phyloP scores from a whole-genome alignment of 148 eudicot genomes.

The Cornus suecica region DNA sequence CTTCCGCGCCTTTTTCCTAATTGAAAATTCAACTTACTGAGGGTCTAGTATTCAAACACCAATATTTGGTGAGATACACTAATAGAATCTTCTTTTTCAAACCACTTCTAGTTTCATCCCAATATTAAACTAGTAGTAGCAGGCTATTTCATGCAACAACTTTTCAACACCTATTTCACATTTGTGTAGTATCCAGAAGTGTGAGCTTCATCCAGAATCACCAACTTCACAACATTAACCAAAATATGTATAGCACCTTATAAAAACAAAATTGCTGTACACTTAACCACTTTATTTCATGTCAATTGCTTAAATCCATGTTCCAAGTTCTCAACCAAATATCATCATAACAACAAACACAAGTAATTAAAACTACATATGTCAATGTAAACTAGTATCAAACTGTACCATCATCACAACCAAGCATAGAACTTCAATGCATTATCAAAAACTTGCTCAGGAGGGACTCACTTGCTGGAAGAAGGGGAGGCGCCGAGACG shows the following conservation, averaged over 20 bases:
- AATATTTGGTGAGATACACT: background rate
- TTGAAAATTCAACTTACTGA: background rate
- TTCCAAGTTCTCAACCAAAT: background rate
- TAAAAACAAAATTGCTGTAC: background rate
- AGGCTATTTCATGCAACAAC: background rate
- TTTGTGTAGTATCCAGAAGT: background rate
- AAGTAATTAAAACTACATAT: background rate
- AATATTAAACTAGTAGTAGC: background rate
- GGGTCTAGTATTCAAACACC: background rate
- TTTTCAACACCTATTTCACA: background rate
- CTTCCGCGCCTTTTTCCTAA: background rate
- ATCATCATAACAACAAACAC: background rate
- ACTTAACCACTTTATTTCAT: background rate
- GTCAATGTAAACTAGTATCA: background rate
- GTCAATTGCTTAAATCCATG: background rate
- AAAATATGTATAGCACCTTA: background rate
- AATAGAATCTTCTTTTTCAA: background rate
- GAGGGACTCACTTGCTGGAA: conserved; percentile 60
- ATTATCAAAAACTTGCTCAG: conserved; percentile 5
- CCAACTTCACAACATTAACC: background rate
- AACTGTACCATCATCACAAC: background rate
- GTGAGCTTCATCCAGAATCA: background rate
- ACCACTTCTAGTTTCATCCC: too few species aligned
- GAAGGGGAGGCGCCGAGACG: conserved; percentile 29
- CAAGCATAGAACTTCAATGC: background rate